Percentiles rank a stretch among this genome's conserved stretches.
Evolutionary conservation across 2,329 filamentous ascomycete species (phyloP).

Genomic region (Colletotrichum sp.): DNA sequence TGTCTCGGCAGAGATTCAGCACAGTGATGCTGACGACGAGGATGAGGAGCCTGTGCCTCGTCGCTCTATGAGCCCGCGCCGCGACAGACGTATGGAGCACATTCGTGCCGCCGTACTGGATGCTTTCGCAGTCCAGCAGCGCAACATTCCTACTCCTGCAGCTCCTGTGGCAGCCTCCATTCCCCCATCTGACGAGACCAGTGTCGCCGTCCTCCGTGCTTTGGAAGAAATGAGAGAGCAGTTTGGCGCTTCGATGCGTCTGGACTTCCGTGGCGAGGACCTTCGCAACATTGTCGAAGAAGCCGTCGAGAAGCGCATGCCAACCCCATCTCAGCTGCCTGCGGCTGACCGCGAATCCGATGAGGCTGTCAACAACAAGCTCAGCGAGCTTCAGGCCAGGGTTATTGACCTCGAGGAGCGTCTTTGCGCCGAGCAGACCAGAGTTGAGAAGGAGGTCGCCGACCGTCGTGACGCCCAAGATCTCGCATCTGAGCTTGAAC

Average conservation of each 20-base stretch:
- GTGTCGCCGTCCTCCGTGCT: conserved; percentile 65
- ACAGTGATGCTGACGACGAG: conserved; percentile 95
- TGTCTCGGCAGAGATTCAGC: conserved; percentile 70
- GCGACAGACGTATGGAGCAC: conserved; percentile 82
- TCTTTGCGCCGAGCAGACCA: conserved; percentile 51
- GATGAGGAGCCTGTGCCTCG: conserved; percentile 74
- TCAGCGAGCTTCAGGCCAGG: conserved; percentile 65
- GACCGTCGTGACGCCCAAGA: conserved; percentile 60
- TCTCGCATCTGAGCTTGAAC: conserved; percentile 55
- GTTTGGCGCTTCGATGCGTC: conserved; percentile 47
- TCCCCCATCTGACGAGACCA: conserved; percentile 31
- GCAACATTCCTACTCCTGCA: conserved; percentile 36
- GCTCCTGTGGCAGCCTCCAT: conserved; percentile 29
- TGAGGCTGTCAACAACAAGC: conserved; percentile 56
- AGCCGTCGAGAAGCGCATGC: conserved; percentile 63
- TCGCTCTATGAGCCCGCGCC: conserved; percentile 77
- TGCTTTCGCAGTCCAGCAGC: conserved; percentile 67
- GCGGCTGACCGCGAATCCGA: conserved; percentile 31
- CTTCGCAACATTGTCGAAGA: conserved; percentile 69
- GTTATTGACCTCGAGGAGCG: conserved; percentile 65
- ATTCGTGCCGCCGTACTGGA: conserved; percentile 78
- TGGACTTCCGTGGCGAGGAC: conserved; percentile 55
- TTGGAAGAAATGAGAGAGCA: conserved; percentile 68
- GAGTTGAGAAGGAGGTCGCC: conserved; percentile 53
- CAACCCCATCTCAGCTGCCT: conserved; percentile 41